Conservation (phyloP, 805 yeast genomes). For the Starmerella sp. region DNA sequence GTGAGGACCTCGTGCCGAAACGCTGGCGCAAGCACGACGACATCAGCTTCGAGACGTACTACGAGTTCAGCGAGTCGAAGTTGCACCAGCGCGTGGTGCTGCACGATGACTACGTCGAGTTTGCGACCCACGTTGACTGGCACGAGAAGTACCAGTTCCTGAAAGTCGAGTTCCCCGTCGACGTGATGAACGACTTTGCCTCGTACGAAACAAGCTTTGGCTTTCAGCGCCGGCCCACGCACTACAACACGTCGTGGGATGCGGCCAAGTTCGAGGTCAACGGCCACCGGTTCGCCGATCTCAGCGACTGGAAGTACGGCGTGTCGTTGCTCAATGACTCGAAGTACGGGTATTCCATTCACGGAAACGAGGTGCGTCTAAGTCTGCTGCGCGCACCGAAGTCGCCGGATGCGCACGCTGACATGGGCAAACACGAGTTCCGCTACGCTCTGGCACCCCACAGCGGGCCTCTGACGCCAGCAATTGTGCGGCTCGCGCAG, state of each 20-base stretch:
- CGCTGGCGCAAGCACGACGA: conserved; percentile 12
- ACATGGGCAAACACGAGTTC: conserved; percentile 79
- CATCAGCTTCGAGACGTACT: conserved; percentile 9
- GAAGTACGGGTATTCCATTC: conserved; percentile 87
- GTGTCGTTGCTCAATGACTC: conserved; percentile 72
- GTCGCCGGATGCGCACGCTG: conserved; percentile 90
- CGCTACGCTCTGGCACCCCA: conserved; percentile 82
- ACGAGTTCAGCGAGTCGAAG: conserved; percentile 15
- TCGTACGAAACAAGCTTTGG: conserved; percentile 93
- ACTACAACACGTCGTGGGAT: conserved; percentile 92
- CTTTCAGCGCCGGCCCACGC: conserved; percentile 81
- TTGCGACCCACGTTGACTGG: conserved; percentile 63
- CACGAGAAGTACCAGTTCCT: conserved; percentile 75
- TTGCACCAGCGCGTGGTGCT: conserved; percentile 27
- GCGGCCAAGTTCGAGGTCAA: conserved; percentile 93
- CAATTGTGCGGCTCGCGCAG: conserved; percentile 63
- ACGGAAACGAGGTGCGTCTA: conserved; percentile 82
- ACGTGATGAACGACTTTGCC: conserved; percentile 63
- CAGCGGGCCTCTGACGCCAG: conserved; percentile 47
- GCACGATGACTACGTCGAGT: conserved; percentile 29
- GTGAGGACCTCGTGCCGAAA: conserved; percentile 35
- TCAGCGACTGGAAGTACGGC: conserved; percentile 78
- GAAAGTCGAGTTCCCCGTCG: conserved; percentile 91
- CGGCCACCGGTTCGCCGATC: conserved; percentile 87
- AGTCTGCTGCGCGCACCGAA: conserved; percentile 84